Evolutionary conservation across 306 rosid genomes (phyloP).

Genomic region (Casuarina cunninghamiana): DNA sequence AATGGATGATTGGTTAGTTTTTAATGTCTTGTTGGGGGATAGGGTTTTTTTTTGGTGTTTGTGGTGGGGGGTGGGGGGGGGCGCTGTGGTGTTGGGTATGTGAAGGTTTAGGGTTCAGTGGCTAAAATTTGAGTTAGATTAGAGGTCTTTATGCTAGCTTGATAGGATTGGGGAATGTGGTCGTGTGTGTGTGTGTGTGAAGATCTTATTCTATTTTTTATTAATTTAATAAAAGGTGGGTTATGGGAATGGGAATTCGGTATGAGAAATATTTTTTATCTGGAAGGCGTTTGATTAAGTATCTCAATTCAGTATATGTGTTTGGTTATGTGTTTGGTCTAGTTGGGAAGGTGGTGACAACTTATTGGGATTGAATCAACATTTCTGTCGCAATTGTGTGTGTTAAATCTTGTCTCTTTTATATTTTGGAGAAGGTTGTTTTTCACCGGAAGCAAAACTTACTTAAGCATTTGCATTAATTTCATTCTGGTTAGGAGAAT

Average conservation of each 20-base stretch:
- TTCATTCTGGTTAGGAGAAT: background rate
- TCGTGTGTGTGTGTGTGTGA: no score
- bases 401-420: background rate
- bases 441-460: background rate
- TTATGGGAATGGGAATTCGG: background rate
- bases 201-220: no score
- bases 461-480: background rate
- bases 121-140: slow-evolving; percentile 10
- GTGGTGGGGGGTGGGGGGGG: background rate
- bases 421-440: background rate
- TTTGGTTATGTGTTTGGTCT: background rate
- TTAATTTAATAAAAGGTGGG: background rate
- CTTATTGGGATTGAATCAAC: background rate
- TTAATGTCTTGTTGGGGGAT: slow-evolving; percentile 22
- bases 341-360: background rate
- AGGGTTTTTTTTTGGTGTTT: background rate
- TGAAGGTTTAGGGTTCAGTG: slow-evolving; percentile 19
- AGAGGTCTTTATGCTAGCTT: background rate
- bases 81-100: background rate
- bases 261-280: background rate
- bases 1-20: background rate
- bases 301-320: background rate
- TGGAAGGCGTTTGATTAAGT: background rate
- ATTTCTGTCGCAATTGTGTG: background rate
- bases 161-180: background rate